Evolutionary conservation across 768 basidiomycete genomes (phyloP).

Genomic region (Rubroboletus pulcherrimus): DNA sequence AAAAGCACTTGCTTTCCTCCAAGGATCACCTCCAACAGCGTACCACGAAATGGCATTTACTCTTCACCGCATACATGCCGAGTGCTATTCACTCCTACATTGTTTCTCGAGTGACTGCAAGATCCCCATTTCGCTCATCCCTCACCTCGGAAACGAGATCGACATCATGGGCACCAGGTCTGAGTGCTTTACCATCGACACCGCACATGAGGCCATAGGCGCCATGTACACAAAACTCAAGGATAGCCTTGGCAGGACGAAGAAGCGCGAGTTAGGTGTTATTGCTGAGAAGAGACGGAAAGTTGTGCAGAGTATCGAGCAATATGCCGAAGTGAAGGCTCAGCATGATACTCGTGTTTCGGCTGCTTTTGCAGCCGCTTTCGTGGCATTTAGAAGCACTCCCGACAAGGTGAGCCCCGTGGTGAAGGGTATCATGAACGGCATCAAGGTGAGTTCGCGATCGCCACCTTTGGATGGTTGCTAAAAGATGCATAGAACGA

Average conservation of each 20-base stretch:
- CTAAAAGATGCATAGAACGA: slow-evolving; percentile 57
- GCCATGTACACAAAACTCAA: slow-evolving; percentile 71
- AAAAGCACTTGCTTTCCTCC: slow-evolving; percentile 71
- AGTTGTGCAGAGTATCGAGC: slow-evolving; percentile 67
- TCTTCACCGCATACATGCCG: slow-evolving; percentile 73
- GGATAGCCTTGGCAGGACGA: slow-evolving; percentile 67
- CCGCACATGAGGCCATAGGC: slow-evolving; percentile 68
- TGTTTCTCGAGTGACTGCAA: slow-evolving; percentile 87
- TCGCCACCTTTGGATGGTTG: neutral
- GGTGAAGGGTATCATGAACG: slow-evolving; percentile 96
- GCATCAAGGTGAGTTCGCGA: slow-evolving; percentile 72
- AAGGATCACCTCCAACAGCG: slow-evolving; percentile 66
- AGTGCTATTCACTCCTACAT: slow-evolving; percentile 77
- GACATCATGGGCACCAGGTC: slow-evolving; percentile 64
- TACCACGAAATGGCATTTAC: slow-evolving; percentile 90
- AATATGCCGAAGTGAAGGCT: slow-evolving; percentile 76
- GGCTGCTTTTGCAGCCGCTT: slow-evolving; percentile 87
- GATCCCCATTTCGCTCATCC: slow-evolving; percentile 74
- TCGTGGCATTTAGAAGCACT: slow-evolving; percentile 79
- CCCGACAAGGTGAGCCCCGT: slow-evolving; percentile 95
- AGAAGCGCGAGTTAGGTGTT: slow-evolving; percentile 68
- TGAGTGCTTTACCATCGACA: slow-evolving; percentile 75
- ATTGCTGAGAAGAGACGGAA: slow-evolving; percentile 75
- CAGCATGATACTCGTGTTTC: slow-evolving; percentile 85
- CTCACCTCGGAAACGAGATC: slow-evolving; percentile 70